Evolutionary conservation across 179 eudicot genomes (phyloP).

Genomic region (Heliamphora ciliata): DNA sequence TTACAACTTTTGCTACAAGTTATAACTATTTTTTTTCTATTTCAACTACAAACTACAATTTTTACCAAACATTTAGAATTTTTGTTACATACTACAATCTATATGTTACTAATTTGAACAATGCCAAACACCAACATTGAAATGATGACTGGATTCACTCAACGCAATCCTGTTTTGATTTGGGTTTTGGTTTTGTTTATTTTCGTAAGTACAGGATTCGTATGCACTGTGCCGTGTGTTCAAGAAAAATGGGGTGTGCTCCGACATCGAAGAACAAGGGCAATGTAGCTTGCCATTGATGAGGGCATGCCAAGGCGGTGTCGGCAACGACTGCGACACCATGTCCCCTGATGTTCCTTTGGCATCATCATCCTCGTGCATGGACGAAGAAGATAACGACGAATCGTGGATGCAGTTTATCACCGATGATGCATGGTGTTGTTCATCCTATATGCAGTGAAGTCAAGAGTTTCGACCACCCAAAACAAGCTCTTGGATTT

Average conservation of each 20-base stretch:
- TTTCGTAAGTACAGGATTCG: conserved; percentile 34
- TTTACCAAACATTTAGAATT: too few relatives aligned
- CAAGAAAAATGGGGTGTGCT: conserved; percentile 51
- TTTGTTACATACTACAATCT: too few relatives aligned
- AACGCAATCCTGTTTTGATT: too few relatives aligned
- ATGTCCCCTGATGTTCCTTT: conserved; percentile 39
- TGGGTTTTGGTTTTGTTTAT: too few relatives aligned
- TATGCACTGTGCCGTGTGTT: conserved; percentile 65
- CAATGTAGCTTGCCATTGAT: conserved; percentile 27
- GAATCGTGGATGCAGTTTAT: conserved; percentile 73
- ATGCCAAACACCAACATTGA: too few relatives aligned
- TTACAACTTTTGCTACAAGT: too few relatives aligned
- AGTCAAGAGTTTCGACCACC: too few relatives aligned
- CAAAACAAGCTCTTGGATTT: too few relatives aligned
- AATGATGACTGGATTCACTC: too few relatives aligned
- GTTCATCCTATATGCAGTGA: conserved; percentile 18
- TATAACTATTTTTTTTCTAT: too few relatives aligned
- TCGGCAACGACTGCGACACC: conserved; percentile 28
- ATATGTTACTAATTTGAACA: too few relatives aligned
- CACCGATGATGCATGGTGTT: conserved; percentile 60
- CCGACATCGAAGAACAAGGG: conserved; percentile 36
- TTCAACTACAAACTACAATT: too few relatives aligned
- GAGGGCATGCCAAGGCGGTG: conserved; percentile 19
- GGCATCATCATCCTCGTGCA: conserved; percentile 30
- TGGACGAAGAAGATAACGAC: conserved; percentile 46